Evolutionary conservation across 1,284 basidiomycete species (phyloP).

Genomic region (Moesziomyces sp.): DNA sequence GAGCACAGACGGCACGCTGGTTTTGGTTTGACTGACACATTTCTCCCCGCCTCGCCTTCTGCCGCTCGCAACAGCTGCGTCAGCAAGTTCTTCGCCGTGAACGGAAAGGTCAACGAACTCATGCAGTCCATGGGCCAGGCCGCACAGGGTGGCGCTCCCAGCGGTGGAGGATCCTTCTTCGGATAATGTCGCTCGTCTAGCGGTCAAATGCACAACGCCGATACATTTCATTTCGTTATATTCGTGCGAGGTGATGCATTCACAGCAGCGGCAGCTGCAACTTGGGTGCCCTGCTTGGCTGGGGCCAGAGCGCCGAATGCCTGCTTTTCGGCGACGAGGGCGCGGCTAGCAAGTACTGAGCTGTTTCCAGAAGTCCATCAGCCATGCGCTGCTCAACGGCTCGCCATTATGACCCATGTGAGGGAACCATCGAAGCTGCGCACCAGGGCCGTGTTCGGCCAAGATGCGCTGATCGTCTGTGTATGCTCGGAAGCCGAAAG

Average conservation of each 20-base stretch:
- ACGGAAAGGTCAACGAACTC: slow-evolving; percentile 70
- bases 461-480: slow-evolving; percentile 45
- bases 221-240: neutral
- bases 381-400: slow-evolving; percentile 33
- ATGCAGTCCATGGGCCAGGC: slow-evolving; percentile 60
- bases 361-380: slow-evolving; percentile 25
- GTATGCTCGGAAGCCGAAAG: neutral
- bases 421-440: slow-evolving; percentile 39
- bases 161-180: slow-evolving; percentile 36
- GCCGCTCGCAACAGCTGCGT: slow-evolving; percentile 63
- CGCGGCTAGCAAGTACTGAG: slow-evolving; percentile 12
- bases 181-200: slow-evolving; percentile 9
- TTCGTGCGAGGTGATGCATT: neutral
- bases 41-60: neutral
- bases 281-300: too few species aligned
- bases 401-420: slow-evolving; percentile 45
- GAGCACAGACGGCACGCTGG: neutral
- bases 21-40: neutral
- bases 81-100: slow-evolving; percentile 74
- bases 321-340: too few species aligned
- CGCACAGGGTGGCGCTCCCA: slow-evolving; percentile 37
- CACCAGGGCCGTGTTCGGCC: slow-evolving; percentile 37
- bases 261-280: neutral
- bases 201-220: neutral
- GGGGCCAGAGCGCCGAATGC: too few species aligned